phyloP scores from a whole-genome alignment of 2,329 filamentous ascomycete genomes.

The Ceratocystis eucalypticola region DNA sequence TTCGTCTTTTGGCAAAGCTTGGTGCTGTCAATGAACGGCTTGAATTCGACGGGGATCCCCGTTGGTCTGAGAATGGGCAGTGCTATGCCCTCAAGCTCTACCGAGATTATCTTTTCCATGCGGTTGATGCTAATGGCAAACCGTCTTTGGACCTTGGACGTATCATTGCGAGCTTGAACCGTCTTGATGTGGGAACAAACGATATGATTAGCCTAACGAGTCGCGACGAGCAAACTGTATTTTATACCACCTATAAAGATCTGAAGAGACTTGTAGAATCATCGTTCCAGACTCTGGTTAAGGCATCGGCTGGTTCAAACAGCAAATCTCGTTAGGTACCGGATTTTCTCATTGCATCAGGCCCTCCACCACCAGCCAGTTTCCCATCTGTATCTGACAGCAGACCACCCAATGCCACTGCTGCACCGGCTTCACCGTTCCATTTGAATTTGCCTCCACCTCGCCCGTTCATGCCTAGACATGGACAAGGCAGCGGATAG shows the following conservation, averaged over 20 bases:
- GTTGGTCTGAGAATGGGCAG: slow-evolving; percentile 87
- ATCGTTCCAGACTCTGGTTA: slow-evolving; percentile 46
- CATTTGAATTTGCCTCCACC: background rate
- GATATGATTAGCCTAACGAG: slow-evolving; percentile 78
- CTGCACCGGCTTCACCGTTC: background rate
- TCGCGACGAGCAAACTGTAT: slow-evolving; percentile 77
- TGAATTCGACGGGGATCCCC: slow-evolving; percentile 61
- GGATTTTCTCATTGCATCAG: slow-evolving; percentile 3
- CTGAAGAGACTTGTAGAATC: slow-evolving; percentile 52
- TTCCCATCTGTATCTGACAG: background rate
- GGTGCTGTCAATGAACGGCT: slow-evolving; percentile 80
- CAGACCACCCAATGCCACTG: background rate
- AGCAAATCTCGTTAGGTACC: slow-evolving; percentile 17
- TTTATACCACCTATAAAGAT: slow-evolving; percentile 83
- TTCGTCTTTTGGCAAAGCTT: slow-evolving; percentile 68
- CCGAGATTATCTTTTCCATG: slow-evolving; percentile 93
- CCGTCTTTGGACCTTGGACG: slow-evolving; percentile 79
- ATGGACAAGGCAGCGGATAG: slow-evolving; percentile 9
- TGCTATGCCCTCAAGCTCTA: slow-evolving; percentile 89
- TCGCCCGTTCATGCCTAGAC: background rate
- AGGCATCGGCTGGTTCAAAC: slow-evolving; percentile 29
- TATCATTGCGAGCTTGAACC: slow-evolving; percentile 76
- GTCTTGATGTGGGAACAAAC: slow-evolving; percentile 77
- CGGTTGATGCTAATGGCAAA: slow-evolving; percentile 72
- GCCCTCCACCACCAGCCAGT: background rate